Base-by-base conservation (phyloP, 1,284 basidiomycete genomes). In the Cutaneotrichosporon dermatis region DNA sequence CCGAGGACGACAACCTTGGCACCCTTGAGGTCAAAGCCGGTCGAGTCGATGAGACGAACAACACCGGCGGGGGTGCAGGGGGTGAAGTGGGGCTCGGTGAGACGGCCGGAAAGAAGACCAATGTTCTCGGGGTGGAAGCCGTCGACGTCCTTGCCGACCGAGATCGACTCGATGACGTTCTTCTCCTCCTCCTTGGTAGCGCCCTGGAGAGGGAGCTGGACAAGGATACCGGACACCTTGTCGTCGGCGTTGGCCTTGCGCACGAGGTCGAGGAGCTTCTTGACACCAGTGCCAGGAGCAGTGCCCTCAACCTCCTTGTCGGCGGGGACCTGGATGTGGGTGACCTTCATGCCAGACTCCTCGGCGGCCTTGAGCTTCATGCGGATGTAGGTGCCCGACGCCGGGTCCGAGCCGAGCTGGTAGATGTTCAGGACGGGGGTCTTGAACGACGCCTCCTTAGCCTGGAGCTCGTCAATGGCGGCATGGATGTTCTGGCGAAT, bases 91-190 rank as follows among this genome's bases (percentile, higher is more conserved):
- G 96, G 96, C 35, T 86, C 86, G 36, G 90, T 88, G 50, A 93
- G 90, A 68, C 93, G 88, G 60, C 92, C 96, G 50, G 89, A 88
- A 52, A 99, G 84, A 69, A 93, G 89, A 35, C 96, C 96, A 68
- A 99, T 98, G 80, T 99, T 99, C 79, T 97, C 95, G 6, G 95
- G 92, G 81, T 98, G 93, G 83, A 99, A 99, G 54, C 95, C 96
- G 79, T 99, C 96, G 60, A 99, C 90, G 71, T 99, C 96, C 81
- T 99, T 99, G 74, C 87, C 84, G 12, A 93, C 92, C 64, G 86
- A 88, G 67, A 99, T 86, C n/a, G 91, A 87, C 79, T 98, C 95
- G 44, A 94, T 96, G 57, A 99, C 89, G 35, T 83, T 82, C 63
- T 94, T 88, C 78, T 98, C 95, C 37, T 87, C 92, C 36, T 90